Evolutionary conservation across 2,329 filamentous ascomycete genomes (phyloP), one percentile per base, ranked within the genome.

Genomic region (Aspergillus glaucus): DNA sequence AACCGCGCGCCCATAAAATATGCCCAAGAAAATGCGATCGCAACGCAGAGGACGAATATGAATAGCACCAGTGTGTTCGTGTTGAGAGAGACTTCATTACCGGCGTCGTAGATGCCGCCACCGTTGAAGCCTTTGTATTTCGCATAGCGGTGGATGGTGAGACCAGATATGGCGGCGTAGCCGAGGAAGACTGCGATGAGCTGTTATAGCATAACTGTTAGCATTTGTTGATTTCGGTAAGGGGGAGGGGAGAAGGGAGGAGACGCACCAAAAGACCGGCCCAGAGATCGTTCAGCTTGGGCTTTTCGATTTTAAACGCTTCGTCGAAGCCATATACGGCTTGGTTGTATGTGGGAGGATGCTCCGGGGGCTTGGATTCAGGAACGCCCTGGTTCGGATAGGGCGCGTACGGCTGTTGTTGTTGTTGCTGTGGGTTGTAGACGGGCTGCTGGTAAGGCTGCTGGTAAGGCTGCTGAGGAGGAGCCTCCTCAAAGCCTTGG

Each of bases 271-370:
- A 73, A 37, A 94, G 72, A 3, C 86, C 90, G 3, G 91, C 91
- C 92, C 91, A 96, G 22, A 87, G 64, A 65, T 97, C 92, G 62
- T 96, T 88, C 72, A 79, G 95, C 67, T 92, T 94, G n/a, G 89
- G 89, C 54, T 76, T 84, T 45, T 88, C 80, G 46, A 96, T 69
- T 69, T 85, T 85, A 76, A 97, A 96, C 1, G 84, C 81, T 62
- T 96, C 80, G 17, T 92, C 82, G 64, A 94, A 96, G 14, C 64
- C 71, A 44, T 73, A 71, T 30, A 60, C 63, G 4, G 63, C 62
- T 36, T 62, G 56, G 21, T 61, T 60, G 43, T 63, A 72, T 46
- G 67, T 64, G 51, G 69, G 65, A 5, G 64, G 63, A 51, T 72
- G 71, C 12, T 64, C 63, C 3, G 70, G 70, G n/a, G 68, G 68